Base-by-base conservation (phyloP, 106 monocot species). In the Allium cepa region DNA sequence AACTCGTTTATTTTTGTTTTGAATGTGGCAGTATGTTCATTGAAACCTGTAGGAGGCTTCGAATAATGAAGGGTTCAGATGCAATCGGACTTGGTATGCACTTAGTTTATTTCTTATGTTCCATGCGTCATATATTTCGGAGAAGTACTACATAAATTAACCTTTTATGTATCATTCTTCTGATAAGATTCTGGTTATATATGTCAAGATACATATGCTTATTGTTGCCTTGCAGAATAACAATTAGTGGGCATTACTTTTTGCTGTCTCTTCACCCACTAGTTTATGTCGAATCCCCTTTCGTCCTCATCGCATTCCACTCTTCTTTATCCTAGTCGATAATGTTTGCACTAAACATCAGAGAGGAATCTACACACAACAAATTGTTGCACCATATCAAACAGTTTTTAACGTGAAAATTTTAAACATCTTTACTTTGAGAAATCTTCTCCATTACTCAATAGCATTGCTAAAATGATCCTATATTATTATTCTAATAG, bases 41-140 rank as follows among this genome's bases (percentile, higher is more conserved):
- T 18, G 80, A 76, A 47, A 78, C 83, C 16, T 90, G 90, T 67
- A 80, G 68, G 76, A 86, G 83, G 64, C 63, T 90, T 62, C 75
- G 85, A 50, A 90, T 90, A 47, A 90, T 90, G 90, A 90, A 90
- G 59, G 86, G 86, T 62, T 83, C 90, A 17, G 86, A 90, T 57
- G 86, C 90, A 28, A 86, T 86, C 73, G 90, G 90, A 70, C 76
- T 90, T 53, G 90, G 90, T 90, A 76, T 69, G 85, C 14, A 46
- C 53, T n/a, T 55, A 10, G 50, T 53, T 36, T 59, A 9, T 59
- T 18, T 18, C 22, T 17, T 18, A 17, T 59, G 18, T 17, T 17
- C 7, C 53, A 6, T 11, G 15, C 53, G 3, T 55, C 15, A 55
- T 46, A 11, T 13, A 36, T 2, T 63, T 63, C 1, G 46, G 14